phyloP scores from a whole-genome alignment of 495 filamentous ascomycete genomes.

The Trypethelium eluteriae region DNA sequence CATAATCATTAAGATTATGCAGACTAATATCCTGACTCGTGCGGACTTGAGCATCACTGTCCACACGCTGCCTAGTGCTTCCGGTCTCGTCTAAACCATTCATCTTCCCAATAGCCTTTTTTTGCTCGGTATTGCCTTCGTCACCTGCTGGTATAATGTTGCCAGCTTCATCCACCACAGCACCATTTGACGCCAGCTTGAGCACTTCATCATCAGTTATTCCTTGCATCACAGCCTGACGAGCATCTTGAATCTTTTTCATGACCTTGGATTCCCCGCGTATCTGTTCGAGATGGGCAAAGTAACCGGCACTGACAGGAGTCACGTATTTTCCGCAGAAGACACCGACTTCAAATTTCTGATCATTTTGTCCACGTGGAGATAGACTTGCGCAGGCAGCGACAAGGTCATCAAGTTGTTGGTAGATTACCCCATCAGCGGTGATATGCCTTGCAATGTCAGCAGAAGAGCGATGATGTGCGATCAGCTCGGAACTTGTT shows the following conservation, averaged over 20 bases:
- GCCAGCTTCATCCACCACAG: slow-evolving; percentile 49
- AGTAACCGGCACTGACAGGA: slow-evolving; percentile 73
- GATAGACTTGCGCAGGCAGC: slow-evolving; percentile 67
- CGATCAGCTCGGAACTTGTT: slow-evolving; percentile 72
- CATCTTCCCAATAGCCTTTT: slow-evolving; percentile 4
- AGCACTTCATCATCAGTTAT: slow-evolving; percentile 55
- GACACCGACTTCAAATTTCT: slow-evolving; percentile 84
- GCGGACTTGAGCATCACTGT: slow-evolving; percentile 12
- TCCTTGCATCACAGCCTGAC: slow-evolving; percentile 61
- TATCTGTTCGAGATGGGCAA: slow-evolving; percentile 71
- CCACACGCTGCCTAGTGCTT: slow-evolving; percentile 11
- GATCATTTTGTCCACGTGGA: slow-evolving; percentile 46
- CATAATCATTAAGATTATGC: slow-evolving; percentile 36
- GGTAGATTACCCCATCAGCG: slow-evolving; percentile 88
- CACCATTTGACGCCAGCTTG: slow-evolving; percentile 55
- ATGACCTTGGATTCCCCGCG: slow-evolving; percentile 65
- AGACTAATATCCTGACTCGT: slow-evolving; percentile 34
- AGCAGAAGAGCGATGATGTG: slow-evolving; percentile 61
- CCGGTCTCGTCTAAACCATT: slow-evolving; percentile 8
- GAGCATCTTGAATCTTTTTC: slow-evolving; percentile 61
- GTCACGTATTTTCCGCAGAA: slow-evolving; percentile 92
- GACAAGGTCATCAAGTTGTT: slow-evolving; percentile 75
- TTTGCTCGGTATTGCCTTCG: slow-evolving; percentile 18
- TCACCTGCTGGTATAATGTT: slow-evolving; percentile 43
- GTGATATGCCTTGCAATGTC: slow-evolving; percentile 75